Conservation (phyloP, 345 rosid genomes). For the Raphanus sativus region DNA sequence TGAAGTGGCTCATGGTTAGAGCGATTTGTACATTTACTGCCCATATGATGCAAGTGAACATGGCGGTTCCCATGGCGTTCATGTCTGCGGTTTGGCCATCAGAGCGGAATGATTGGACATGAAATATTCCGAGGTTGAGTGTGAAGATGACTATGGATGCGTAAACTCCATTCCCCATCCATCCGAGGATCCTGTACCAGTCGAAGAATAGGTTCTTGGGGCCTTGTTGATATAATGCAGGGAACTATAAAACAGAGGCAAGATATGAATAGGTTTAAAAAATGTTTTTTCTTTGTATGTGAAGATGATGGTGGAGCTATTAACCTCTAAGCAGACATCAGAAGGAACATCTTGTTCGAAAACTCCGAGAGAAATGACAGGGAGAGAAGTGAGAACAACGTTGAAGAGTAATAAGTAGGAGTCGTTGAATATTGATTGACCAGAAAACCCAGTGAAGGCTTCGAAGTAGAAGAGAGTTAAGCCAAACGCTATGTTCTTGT, state of each 20-base stretch:
- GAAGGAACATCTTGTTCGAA: constrained; percentile 76
- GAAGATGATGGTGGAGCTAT: background rate
- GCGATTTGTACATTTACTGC: no score
- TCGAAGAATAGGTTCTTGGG: constrained; percentile 34
- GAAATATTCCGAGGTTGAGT: constrained; percentile 46
- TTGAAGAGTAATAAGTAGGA: constrained; percentile 72
- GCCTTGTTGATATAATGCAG: constrained; percentile 63
- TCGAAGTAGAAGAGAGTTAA: constrained; percentile 74
- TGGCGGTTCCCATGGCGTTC: no score
- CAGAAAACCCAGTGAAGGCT: constrained; percentile 62
- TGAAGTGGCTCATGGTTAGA: no score
- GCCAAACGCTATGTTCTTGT: constrained; percentile 81
- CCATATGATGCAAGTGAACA: no score
- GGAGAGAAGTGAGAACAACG: constrained; percentile 66
- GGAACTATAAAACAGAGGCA: constrained; percentile 48
- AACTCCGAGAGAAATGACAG: constrained; percentile 69
- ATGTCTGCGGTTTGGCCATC: constrained; percentile 25
- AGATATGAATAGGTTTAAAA: background rate
- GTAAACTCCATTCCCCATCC: constrained; percentile 63
- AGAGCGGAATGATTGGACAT: constrained; percentile 39
- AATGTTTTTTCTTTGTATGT: background rate
- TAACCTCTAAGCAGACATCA: constrained; percentile 76
- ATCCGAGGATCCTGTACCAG: constrained; percentile 66
- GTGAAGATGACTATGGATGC: constrained; percentile 58
- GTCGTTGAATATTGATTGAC: constrained; percentile 61